These are phyloP conservation scores for Leccinum fuscescens DNA, from an alignment of 1,284 basidiomycete genomes.

Conservation along the genomic window DNA sequence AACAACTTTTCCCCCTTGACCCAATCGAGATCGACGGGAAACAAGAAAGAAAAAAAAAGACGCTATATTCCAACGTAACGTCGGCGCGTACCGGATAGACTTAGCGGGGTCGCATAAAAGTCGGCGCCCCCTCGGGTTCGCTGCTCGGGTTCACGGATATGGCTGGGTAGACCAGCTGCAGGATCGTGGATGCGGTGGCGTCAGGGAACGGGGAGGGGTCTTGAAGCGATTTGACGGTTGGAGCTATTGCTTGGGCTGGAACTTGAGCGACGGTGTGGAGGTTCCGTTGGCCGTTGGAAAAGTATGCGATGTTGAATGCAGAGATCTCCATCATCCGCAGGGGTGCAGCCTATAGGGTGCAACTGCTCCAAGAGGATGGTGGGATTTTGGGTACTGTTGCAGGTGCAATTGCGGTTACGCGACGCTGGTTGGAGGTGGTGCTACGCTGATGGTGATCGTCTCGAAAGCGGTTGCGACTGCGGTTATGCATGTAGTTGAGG, in stretches of 20 bases:
- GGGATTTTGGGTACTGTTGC: constrained; percentile 16
- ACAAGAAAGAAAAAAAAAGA: constrained; percentile 37
- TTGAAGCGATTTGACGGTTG: constrained; percentile 11
- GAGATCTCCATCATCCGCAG: constrained; percentile 54
- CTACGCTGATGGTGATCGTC: constrained; percentile 6
- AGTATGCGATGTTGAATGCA: constrained; percentile 58
- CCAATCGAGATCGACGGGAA: constrained; percentile 59
- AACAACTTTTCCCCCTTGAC: constrained; percentile 71
- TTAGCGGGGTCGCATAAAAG: constrained; percentile 65
- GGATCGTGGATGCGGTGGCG: constrained; percentile 36
- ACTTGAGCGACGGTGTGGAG: constrained; percentile 53
- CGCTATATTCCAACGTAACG: constrained; percentile 58
- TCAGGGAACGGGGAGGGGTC: background rate
- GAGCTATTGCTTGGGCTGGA: constrained; percentile 37
- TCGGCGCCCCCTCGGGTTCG: constrained; percentile 63
- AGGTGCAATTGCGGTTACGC: constrained; percentile 23
- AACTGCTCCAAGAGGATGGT: constrained; percentile 17
- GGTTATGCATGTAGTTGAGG: constrained; percentile 8
- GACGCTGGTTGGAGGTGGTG: constrained; percentile 13
- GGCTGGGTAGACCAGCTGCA: constrained; percentile 64
- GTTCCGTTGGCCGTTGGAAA: constrained; percentile 56
- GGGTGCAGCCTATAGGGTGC: constrained; percentile 50
- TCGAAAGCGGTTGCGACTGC: constrained; percentile 8
- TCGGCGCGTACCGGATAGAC: constrained; percentile 32
- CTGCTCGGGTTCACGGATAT: constrained; percentile 58